Evolutionary conservation across 2,329 filamentous ascomycete genomes (phyloP), one percentile per base, ranked within the genome.

Genomic region (Cadophora gregata): DNA sequence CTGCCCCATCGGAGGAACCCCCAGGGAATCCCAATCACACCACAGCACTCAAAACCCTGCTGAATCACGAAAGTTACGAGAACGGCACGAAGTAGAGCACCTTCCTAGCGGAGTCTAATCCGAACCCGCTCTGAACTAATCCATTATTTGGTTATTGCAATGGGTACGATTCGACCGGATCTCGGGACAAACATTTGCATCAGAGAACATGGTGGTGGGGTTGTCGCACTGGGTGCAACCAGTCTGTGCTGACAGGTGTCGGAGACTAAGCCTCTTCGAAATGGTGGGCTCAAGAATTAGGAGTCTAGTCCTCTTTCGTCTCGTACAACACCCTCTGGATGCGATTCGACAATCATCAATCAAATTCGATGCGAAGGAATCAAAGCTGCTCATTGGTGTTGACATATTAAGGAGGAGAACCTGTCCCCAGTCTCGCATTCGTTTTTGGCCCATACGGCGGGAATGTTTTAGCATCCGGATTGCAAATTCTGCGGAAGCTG

Each of bases 211-310:
- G 50, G 33, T 62, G 47, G 31, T 16, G 51, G 38, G 59, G 38
- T 45, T n/a, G 19, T 51, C 19, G 16, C 21, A 45, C 42, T n/a
- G 19, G 42, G 42, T 3, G 16, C 42, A 45, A n/a, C 42, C 42
- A 24, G 3, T 27, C 60, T 48, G 59, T 53, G 58, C 50, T 53
- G 38, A 64, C 64, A 60, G 58, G 21, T 47, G 62, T 64, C 65
- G 70, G 70, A 71, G 67, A 68, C 67, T 72, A 72, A 67, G 68
- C 66, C 70, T 64, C 25, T 67, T 69, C 19, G 42, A 45, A 3
- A 21, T 45, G 42, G 42, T 45, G 12, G 24, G 29, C 50, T 36
- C 19, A 19, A 19, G 21, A 21, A 8, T 38, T 38, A 38, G 29
- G 29, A 24, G 50, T 16, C 48, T 25, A 51, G 38, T 51, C 24